phyloP scores from a whole-genome alignment of 1,284 basidiomycete genomes.

The Wallemia hederae region DNA sequence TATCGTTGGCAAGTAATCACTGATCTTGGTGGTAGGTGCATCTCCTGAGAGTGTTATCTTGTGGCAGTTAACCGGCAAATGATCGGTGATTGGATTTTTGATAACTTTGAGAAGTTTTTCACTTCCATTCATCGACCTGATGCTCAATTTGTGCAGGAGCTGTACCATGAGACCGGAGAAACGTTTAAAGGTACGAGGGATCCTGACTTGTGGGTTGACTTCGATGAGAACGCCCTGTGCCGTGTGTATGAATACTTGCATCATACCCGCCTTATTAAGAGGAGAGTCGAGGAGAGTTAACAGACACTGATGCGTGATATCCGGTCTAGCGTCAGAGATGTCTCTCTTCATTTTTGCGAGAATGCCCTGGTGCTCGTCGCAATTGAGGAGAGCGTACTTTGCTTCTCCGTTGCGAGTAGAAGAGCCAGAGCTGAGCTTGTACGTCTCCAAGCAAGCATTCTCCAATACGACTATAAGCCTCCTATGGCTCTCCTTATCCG shows the following conservation, averaged over 20 bases:
- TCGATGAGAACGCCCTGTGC: slow-evolving; percentile 90
- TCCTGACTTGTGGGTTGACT: slow-evolving; percentile 89
- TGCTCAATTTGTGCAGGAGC: slow-evolving; percentile 81
- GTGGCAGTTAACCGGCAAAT: slow-evolving; percentile 79
- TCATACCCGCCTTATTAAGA: slow-evolving; percentile 79
- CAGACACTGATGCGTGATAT: slow-evolving; percentile 98
- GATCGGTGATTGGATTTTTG: slow-evolving; percentile 90
- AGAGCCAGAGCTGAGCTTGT: slow-evolving; percentile 38
- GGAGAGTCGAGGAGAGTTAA: slow-evolving; percentile 91
- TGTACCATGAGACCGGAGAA: slow-evolving; percentile 99
- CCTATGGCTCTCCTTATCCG: slow-evolving; percentile 30
- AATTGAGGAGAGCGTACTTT: slow-evolving; percentile 90
- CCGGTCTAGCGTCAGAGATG: slow-evolving; percentile 88
- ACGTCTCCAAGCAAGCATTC: slow-evolving; percentile 83
- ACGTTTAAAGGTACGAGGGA: slow-evolving; percentile 92
- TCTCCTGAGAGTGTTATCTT: slow-evolving; percentile 89
- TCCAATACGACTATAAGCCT: slow-evolving; percentile 69
- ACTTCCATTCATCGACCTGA: slow-evolving; percentile 78
- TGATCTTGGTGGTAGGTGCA: slow-evolving; percentile 51
- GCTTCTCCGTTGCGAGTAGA: slow-evolving; percentile 29
- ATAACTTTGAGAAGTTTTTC: slow-evolving; percentile 93
- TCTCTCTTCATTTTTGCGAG: slow-evolving; percentile 90
- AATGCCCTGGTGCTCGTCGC: slow-evolving; percentile 96
- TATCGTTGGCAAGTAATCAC: slow-evolving; percentile 46
- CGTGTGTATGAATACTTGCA: slow-evolving; percentile 97